Evolutionary conservation across 2,329 filamentous ascomycete species (phyloP).

Genomic region (Anisogramma anomala): DNA sequence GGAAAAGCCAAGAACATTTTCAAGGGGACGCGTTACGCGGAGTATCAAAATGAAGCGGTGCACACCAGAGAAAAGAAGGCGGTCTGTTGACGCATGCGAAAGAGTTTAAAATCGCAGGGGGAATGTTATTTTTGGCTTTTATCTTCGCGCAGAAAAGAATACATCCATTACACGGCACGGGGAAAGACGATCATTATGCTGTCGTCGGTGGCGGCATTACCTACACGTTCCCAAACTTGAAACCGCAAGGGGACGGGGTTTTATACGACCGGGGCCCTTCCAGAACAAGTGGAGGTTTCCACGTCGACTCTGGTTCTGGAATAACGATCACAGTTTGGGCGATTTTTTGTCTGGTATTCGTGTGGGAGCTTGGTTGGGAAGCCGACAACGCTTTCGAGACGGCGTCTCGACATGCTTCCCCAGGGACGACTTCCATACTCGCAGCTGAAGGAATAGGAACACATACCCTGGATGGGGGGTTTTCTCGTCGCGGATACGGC

Average conservation of each 20-base stretch:
- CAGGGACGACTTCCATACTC: too few relatives aligned
- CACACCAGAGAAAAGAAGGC: constrained; percentile 3
- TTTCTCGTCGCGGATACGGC: too few relatives aligned
- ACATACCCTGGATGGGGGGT: too few relatives aligned
- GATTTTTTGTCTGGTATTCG: background rate
- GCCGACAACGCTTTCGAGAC: too few relatives aligned
- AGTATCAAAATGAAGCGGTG: constrained; percentile 2
- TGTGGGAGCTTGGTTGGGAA: too few relatives aligned
- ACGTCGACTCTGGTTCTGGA: background rate
- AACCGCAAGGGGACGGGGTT: background rate
- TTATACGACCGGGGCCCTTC: background rate
- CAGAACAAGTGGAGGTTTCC: background rate
- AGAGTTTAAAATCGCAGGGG: constrained; percentile 4
- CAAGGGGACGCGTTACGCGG: background rate
- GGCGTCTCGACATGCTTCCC: too few relatives aligned
- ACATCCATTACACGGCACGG: constrained; percentile 10
- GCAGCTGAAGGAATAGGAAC: too few relatives aligned
- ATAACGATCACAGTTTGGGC: background rate
- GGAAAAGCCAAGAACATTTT: background rate
- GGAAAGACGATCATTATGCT: constrained; percentile 4
- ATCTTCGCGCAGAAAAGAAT: constrained; percentile 4
- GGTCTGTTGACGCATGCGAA: constrained; percentile 4
- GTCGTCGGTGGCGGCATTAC: constrained; percentile 3
- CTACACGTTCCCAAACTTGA: constrained; percentile 5
- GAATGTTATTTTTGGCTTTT: constrained; percentile 5